Percentiles rank a stretch among this genome's conserved stretches.
Conservation (phyloP, 2,329 filamentous ascomycete species). For the Epichloe bromicola region DNA sequence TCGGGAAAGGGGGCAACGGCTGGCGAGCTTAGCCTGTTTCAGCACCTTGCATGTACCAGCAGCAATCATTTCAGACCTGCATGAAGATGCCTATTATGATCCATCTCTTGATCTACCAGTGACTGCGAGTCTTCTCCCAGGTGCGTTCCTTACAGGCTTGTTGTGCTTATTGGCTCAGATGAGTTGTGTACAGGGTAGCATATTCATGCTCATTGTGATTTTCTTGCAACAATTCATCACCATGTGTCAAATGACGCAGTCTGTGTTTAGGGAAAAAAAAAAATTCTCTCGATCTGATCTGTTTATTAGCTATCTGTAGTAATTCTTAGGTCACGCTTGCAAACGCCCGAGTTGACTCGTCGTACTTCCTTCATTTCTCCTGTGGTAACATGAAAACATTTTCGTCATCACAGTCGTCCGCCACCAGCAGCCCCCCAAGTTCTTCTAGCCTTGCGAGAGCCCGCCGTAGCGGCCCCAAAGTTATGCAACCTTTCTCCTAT, state of each 20-base stretch:
- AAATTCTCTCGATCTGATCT: too few species aligned
- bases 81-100: too few species aligned
- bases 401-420: slow-evolving; percentile 3
- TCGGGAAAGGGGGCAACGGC: too few species aligned
- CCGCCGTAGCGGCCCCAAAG: slow-evolving; percentile 47
- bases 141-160: too few species aligned
- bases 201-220: too few species aligned
- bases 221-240: not conserved
- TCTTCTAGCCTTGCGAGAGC: slow-evolving; percentile 20
- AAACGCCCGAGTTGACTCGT: not conserved
- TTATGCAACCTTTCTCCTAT: slow-evolving; percentile 94
- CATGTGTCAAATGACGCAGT: not conserved
- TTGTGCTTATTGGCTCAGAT: too few species aligned
- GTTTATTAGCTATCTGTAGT: not conserved
- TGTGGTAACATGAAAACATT: not conserved
- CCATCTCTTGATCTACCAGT: too few species aligned
- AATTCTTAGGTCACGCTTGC: not conserved
- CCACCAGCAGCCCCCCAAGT: slow-evolving; percentile 25
- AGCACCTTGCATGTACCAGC: too few species aligned
- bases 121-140: too few species aligned
- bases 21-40: too few species aligned
- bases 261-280: not conserved
- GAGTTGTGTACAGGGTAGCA: too few species aligned
- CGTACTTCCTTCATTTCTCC: not conserved
- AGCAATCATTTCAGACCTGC: too few species aligned